Conservation (phyloP, 192 early-diverging fungal genomes). For the Pilaira anomala region DNA sequence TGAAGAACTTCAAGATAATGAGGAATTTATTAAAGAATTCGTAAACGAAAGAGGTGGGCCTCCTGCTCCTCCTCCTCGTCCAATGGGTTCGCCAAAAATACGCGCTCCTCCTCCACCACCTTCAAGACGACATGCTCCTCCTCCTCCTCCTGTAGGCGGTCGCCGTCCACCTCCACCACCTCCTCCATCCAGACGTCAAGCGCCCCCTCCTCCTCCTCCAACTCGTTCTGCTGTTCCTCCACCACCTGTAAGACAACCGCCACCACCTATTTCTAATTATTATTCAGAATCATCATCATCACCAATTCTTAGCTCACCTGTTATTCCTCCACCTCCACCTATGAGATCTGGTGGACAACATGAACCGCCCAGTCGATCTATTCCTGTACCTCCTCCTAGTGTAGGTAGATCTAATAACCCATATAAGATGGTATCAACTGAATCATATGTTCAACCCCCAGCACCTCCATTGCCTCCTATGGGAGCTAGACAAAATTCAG, state of each 20-base stretch:
- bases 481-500: not conserved
- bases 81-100: conserved; percentile 27
- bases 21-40: conserved; percentile 67
- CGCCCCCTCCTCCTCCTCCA: conserved; percentile 34
- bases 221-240: conserved; percentile 18
- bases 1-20: conserved; percentile 63
- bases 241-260: conserved; percentile 33
- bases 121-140: no score
- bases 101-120: conserved; percentile 42
- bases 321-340: conserved; percentile 22
- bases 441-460: not conserved
- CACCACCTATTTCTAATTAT: conserved; percentile 29
- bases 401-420: conserved; percentile 31
- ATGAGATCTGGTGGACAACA: no score
- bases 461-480: conserved; percentile 5
- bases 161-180: conserved; percentile 38
- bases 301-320: no score
- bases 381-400: conserved; percentile 10
- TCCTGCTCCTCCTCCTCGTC: conserved; percentile 27
- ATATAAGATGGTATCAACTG: conserved; percentile 26
- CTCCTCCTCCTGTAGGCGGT: conserved; percentile 31
- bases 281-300: conserved; percentile 4
- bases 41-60: conserved; percentile 61
- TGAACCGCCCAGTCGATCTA: not conserved
- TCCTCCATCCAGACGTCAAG: conserved; percentile 28